Percentiles rank a stretch among this genome's conserved stretches.
Conservation (phyloP, 495 filamentous ascomycete genomes). For the Hyaloscypha hepaticicola region DNA sequence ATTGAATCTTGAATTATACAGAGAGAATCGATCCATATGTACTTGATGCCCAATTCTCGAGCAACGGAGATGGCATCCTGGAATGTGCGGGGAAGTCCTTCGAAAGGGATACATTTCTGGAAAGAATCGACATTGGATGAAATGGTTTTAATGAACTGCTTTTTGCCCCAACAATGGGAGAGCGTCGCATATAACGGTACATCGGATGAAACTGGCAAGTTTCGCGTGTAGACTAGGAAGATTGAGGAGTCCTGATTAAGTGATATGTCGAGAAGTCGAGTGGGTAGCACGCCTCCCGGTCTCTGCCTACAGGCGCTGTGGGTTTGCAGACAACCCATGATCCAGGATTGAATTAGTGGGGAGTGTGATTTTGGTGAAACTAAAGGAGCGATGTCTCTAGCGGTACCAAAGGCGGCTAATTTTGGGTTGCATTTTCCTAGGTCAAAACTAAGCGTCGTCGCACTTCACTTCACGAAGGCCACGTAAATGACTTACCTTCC, state of each 20-base stretch:
- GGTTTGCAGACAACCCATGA: not conserved
- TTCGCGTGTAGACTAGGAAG: not conserved
- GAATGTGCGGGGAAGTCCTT: slow-evolving; percentile 7
- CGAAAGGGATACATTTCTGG: not conserved
- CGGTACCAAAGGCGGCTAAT: not conserved
- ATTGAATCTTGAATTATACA: slow-evolving; percentile 13
- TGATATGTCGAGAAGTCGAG: not conserved
- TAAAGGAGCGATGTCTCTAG: not conserved
- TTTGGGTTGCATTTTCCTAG: not conserved
- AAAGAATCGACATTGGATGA: not conserved
- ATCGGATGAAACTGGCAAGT: not conserved
- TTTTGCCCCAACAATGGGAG: slow-evolving; percentile 18
- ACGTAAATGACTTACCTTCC: not conserved
- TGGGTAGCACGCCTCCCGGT: not conserved
- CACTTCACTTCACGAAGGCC: not conserved
- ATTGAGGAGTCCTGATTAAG: not conserved
- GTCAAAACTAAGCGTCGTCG: not conserved
- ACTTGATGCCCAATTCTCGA: slow-evolving; percentile 6
- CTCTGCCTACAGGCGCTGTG: not conserved
- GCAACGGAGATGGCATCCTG: slow-evolving; percentile 17
- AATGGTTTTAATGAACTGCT: slow-evolving; percentile 7
- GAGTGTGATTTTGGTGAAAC: not conserved
- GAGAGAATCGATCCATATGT: slow-evolving; percentile 9
- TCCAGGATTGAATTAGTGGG: not conserved
- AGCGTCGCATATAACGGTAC: slow-evolving; percentile 7